A percentile compares a stretch with the other conserved stretches of the same genome.
phyloP scores from a whole-genome alignment of 495 filamentous ascomycete species.

The Cercophora newfieldiana region DNA sequence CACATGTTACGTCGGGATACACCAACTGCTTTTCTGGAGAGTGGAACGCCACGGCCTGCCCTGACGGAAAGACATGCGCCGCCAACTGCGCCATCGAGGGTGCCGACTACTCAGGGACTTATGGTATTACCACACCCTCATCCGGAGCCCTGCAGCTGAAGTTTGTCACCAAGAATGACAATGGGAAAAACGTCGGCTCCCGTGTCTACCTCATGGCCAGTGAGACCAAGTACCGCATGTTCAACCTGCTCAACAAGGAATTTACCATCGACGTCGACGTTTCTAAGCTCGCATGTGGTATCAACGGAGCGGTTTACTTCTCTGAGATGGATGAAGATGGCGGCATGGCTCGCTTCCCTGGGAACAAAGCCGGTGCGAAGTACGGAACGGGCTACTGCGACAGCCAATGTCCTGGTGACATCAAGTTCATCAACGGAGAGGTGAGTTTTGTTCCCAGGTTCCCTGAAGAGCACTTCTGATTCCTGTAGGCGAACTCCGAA shows the following conservation, averaged over 20 bases:
- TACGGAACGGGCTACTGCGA: conserved; percentile 76
- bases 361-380: conserved; percentile 66
- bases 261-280: conserved; percentile 72
- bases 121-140: conserved; percentile 57
- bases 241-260: conserved; percentile 66
- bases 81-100: conserved; percentile 63
- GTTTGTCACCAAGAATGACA: conserved; percentile 56
- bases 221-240: conserved; percentile 59
- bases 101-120: conserved; percentile 60
- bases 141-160: conserved; percentile 55
- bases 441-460: conserved; percentile 26
- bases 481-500: conserved; percentile 20
- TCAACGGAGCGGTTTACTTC: conserved; percentile 72
- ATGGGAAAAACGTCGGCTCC: conserved; percentile 60
- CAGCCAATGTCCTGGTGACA: conserved; percentile 62
- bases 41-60: conserved; percentile 59
- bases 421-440: conserved; percentile 70
- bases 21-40: conserved; percentile 66
- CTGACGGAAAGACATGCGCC: conserved; percentile 55
- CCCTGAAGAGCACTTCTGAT: conserved; percentile 3
- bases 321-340: conserved; percentile 65
- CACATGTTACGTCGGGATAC: conserved; percentile 53
- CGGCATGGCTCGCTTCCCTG: conserved; percentile 49
- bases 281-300: conserved; percentile 64
- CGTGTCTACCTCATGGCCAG: conserved; percentile 62